These are phyloP conservation scores for Turritis glabra DNA, from an alignment of 345 rosid species.

Conservation along the genomic window DNA sequence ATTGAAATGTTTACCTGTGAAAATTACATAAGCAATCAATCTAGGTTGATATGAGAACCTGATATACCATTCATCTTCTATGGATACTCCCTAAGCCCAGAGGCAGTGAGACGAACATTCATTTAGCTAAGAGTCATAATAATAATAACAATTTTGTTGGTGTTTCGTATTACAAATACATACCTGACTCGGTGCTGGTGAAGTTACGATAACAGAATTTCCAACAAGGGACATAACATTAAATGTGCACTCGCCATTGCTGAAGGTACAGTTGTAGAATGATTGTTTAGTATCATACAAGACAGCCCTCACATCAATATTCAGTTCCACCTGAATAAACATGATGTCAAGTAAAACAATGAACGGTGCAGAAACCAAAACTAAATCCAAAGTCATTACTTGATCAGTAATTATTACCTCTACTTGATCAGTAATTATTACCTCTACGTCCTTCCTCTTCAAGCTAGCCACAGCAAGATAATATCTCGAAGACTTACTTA, in stretches of 20 bases:
- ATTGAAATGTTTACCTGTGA: slow-evolving; percentile 51
- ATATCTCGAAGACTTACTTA: slow-evolving; percentile 60
- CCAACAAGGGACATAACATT: slow-evolving; percentile 53
- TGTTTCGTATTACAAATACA: background rate
- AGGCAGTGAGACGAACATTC: slow-evolving; percentile 16
- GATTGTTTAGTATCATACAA: slow-evolving; percentile 68
- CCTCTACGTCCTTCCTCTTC: slow-evolving; percentile 61
- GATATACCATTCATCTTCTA: slow-evolving; percentile 58
- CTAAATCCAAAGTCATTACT: slow-evolving; percentile 2
- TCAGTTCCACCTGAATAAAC: slow-evolving; percentile 62
- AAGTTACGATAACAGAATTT: slow-evolving; percentile 57
- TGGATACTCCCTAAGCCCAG: slow-evolving; percentile 46
- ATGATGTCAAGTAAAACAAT: background rate
- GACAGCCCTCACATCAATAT: slow-evolving; percentile 51
- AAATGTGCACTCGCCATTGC: slow-evolving; percentile 48
- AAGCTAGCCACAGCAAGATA: slow-evolving; percentile 68
- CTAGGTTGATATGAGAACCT: slow-evolving; percentile 66
- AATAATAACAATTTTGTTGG: background rate
- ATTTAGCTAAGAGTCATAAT: background rate
- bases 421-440: slow-evolving; percentile 35
- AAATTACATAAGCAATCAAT: slow-evolving; percentile 59
- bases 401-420: slow-evolving; percentile 47
- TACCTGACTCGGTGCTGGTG: slow-evolving; percentile 60
- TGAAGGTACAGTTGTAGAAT: slow-evolving; percentile 69
- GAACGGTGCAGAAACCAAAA: background rate